Conservation (phyloP, 768 basidiomycete genomes). For the Suillus spraguei region DNA sequence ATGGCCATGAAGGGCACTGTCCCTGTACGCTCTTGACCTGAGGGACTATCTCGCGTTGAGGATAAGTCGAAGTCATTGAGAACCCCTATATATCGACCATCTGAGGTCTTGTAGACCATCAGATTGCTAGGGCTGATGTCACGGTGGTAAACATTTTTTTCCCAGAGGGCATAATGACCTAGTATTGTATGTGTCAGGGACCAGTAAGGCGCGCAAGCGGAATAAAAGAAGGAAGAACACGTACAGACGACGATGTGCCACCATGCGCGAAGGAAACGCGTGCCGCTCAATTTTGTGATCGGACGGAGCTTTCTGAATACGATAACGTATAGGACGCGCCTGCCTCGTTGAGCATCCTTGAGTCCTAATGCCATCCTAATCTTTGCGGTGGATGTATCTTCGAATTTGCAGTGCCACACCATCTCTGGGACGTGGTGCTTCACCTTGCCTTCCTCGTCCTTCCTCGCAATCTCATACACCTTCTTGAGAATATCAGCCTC, state of each 20-base stretch:
- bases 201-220: neutral
- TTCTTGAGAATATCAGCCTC: neutral
- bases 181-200: neutral
- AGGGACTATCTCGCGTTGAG: neutral
- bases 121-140: conserved; percentile 12
- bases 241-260: conserved; percentile 6
- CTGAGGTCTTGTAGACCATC: conserved; percentile 6
- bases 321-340: conserved; percentile 13
- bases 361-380: neutral
- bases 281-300: neutral
- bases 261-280: conserved; percentile 8
- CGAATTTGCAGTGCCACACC: conserved; percentile 1
- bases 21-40: conserved; percentile 10
- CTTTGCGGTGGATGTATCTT: neutral
- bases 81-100: conserved; percentile 8
- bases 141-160: neutral
- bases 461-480: neutral
- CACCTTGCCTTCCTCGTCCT: neutral
- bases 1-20: conserved; percentile 15
- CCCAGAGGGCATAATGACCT: conserved; percentile 13
- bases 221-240: neutral
- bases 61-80: conserved; percentile 16
- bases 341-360: neutral
- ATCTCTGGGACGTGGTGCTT: neutral
- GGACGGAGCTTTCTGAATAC: conserved; percentile 10